Conservation (phyloP, 108 stramenopile genomes). For the Nitzschia inconspicua region DNA sequence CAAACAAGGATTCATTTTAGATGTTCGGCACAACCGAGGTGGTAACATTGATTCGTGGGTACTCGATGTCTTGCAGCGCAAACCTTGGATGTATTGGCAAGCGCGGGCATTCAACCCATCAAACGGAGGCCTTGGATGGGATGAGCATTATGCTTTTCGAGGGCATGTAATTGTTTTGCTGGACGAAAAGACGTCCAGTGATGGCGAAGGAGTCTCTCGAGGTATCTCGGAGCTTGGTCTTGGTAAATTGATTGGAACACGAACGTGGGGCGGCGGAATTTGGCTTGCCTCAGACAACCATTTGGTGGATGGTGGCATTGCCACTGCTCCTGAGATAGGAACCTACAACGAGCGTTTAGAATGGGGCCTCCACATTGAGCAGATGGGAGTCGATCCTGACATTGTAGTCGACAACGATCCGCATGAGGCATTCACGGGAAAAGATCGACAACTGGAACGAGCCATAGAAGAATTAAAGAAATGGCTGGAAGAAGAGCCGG, state of each 20-base stretch:
- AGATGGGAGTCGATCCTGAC: conserved; percentile 69
- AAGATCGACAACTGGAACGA: conserved; percentile 52
- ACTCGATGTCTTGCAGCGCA: conserved; percentile 58
- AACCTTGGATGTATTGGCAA: conserved; percentile 77
- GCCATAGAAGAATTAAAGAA: conserved; percentile 56
- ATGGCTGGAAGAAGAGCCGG: conserved; percentile 57
- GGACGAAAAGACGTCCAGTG: conserved; percentile 66
- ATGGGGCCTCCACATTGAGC: conserved; percentile 70
- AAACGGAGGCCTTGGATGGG: conserved; percentile 66
- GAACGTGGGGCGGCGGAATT: conserved; percentile 84
- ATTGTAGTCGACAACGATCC: conserved; percentile 79
- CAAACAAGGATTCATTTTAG: conserved; percentile 70
- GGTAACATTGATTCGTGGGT: conserved; percentile 82
- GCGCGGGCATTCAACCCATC: conserved; percentile 33
- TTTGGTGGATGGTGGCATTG: conserved; percentile 75
- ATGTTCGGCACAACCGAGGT: conserved; percentile 66
- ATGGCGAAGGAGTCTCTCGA: conserved; percentile 71
- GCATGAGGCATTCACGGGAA: conserved; percentile 41
- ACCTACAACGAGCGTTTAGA: conserved; percentile 65
- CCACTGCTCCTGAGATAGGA: conserved; percentile 62
- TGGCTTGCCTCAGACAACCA: conserved; percentile 69
- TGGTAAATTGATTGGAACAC: conserved; percentile 66
- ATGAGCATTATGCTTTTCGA: conserved; percentile 68
- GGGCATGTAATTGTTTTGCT: conserved; percentile 74
- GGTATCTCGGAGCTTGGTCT: conserved; percentile 73